These are phyloP conservation scores for Amanita pseudoporphyria DNA, from an alignment of 768 basidiomycete species.

Conservation along the genomic window DNA sequence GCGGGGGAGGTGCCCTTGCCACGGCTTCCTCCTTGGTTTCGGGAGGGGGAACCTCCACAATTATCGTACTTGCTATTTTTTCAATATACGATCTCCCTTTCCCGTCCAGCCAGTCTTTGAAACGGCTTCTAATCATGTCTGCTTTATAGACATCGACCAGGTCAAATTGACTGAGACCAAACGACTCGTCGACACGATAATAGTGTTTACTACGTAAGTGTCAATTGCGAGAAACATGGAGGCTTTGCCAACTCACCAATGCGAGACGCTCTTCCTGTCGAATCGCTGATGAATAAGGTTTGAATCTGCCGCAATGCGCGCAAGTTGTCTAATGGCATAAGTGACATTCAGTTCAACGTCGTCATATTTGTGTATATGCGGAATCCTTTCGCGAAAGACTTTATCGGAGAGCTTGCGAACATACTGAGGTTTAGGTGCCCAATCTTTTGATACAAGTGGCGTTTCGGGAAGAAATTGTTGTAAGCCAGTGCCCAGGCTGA, in stretches of 20 bases:
- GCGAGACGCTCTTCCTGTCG: neutral
- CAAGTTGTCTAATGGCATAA: neutral
- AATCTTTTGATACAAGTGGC: constrained; percentile 1
- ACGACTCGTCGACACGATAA: constrained; percentile 1
- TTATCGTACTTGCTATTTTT: constrained; percentile 5
- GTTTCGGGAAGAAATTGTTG: neutral
- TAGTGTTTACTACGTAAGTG: neutral
- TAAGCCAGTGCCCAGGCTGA: constrained; percentile 14
- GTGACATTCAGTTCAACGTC: neutral
- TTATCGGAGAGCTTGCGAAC: neutral
- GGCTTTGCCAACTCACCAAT: neutral
- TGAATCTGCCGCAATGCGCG: constrained; percentile 2
- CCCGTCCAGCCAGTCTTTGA: neutral
- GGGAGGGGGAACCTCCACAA: constrained; percentile 5
- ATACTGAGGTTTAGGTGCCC: neutral
- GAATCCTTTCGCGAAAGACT: neutral
- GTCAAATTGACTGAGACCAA: neutral
- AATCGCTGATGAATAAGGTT: neutral
- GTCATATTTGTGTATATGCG: neutral
- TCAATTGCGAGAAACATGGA: neutral
- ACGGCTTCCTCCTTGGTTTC: constrained; percentile 1
- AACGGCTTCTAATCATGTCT: neutral
- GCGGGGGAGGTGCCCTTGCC: constrained; percentile 12
- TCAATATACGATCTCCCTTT: neutral
- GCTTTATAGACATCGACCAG: neutral